Base-by-base conservation (phyloP, 805 yeast species). In the Nakazawaea anatomiae region DNA sequence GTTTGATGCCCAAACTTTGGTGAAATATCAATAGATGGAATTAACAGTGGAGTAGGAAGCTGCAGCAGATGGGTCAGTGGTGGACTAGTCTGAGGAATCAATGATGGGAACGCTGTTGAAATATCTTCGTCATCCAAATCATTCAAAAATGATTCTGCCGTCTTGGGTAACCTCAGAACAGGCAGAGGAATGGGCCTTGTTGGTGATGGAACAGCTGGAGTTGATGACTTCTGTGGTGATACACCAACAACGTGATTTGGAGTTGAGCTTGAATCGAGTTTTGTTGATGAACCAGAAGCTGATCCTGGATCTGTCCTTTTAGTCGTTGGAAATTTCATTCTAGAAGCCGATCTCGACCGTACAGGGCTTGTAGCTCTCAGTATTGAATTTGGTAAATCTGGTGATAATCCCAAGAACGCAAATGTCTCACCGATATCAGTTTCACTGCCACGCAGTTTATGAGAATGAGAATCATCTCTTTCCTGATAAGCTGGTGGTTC, bases 351-450 rank as follows among this genome's bases (percentile, higher is more conserved):
- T 46, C 55, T 35, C 39, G 48, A 31, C 47, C 54, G 11, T 51
- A 41, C 58, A 11, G 67, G 62, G 29, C 62, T 59, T 11, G 70
- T 65, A 0, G 71, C 64, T 52, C 64, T 62, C 43, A 64, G 54
- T 3, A 70, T 61, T 9, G 71, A 57, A 18, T 59, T 60, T 10
- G 74, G 72, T 58, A 69, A 58, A 42, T 60, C 58, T 12, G 66
- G 58, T 7, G 69, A 65, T 6, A 55, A 54, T 6, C 72, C 74
- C 29, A 57, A 57, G 49, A 69, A 70, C 43, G 55, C 54, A 47
- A 69, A 69, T 1, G 14, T 30, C 27, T 42, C 51, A 40, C 45
- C 48, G 28, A 40, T 49, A 45, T 52, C 53, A 6, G 32, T 51
- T 31, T 44, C 50, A 3, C 42, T 47, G 18, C 59, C 52, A 50